Base-by-base conservation (phyloP, 768 basidiomycete species). In the Mycena vulgaris region DNA sequence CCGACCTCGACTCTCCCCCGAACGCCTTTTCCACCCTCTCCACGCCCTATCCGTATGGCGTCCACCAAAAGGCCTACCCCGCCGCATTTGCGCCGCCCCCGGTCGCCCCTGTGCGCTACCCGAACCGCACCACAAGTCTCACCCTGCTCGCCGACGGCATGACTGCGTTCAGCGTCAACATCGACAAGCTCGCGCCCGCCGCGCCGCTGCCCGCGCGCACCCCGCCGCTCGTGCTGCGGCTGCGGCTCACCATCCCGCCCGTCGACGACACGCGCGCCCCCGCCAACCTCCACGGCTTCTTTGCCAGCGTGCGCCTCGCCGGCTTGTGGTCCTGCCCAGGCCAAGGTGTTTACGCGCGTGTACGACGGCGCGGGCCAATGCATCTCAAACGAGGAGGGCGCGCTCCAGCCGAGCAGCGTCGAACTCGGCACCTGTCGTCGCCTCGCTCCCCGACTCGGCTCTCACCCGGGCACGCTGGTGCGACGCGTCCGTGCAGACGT, bases 391-490 rank as follows among this genome's bases (percentile, higher is more conserved):
- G 92, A 93, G 74, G 79, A 80, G 40, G 89, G 83, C 57, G 75
- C 82, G 31, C 83, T 93, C 62, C 85, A 88, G 30, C 78, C 88
- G 33, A 80, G 85, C 71, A 82, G 81, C 66, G 84, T 84, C 69
- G 84, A 86, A 59, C 77, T 87, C 69, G 86, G 88, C 60, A 85
- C 82, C 48, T n/a, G 84, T 88, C 2, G 86, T 88, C 71, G 87
- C 89, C 59, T 79, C 86, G 64, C 82, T 94, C 55, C 92, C 93
- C 48, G 92, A 93, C 68, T 93, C 92, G 25, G 79, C 84, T 19
- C 82, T 95, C 56, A 89, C 78, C 75, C 84, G 89, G 67, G 92
- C 92, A 79, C 87, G 91, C 67, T 92, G 92, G 93, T 83, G 92
- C 71, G 90, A 92, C 77, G 79, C 86, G 70, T 89, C 82, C 73